A percentile compares a stretch with the other conserved stretches of the same genome.
These are phyloP conservation scores for Trichoderma virens DNA, from an alignment of 495 filamentous ascomycete genomes.

Conservation along the genomic window DNA sequence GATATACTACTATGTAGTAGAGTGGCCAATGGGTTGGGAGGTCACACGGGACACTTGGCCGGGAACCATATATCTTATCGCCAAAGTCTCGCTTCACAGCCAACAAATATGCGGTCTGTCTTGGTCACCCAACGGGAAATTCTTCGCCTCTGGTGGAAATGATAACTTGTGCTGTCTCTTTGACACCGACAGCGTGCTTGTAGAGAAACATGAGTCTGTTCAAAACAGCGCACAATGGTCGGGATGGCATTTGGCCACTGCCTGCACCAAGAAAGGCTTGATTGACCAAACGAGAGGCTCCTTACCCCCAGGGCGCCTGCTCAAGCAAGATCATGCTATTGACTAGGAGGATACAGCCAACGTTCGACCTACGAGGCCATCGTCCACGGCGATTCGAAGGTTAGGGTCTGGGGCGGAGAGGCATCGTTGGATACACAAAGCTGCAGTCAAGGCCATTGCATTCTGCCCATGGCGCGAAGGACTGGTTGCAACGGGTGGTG, in stretches of 20 bases:
- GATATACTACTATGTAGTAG: slow-evolving; percentile 81
- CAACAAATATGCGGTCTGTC: slow-evolving; percentile 90
- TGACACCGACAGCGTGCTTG: slow-evolving; percentile 55
- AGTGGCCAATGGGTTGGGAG: slow-evolving; percentile 65
- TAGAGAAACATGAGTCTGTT: background rate
- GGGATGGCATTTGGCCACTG: background rate
- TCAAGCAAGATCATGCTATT: slow-evolving; percentile 16
- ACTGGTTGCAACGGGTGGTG: slow-evolving; percentile 84
- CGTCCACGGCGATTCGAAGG: background rate
- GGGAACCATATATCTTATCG: slow-evolving; percentile 69
- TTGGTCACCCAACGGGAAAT: slow-evolving; percentile 70
- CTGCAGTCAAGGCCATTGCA: slow-evolving; percentile 93
- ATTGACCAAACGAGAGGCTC: background rate
- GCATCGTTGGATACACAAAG: slow-evolving; percentile 69
- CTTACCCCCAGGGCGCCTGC: background rate
- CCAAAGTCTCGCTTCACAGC: slow-evolving; percentile 67
- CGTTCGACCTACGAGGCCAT: background rate
- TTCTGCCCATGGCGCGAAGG: slow-evolving; percentile 93
- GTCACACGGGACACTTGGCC: slow-evolving; percentile 56
- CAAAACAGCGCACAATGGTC: background rate
- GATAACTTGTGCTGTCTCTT: slow-evolving; percentile 87
- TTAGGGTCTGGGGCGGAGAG: slow-evolving; percentile 48
- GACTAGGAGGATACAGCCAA: slow-evolving; percentile 10
- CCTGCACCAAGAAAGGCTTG: background rate
- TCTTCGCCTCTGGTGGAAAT: slow-evolving; percentile 85